Evolutionary conservation across 371 early-diverging fungal genomes (phyloP).

Genomic region (Coemansia sp.): DNA sequence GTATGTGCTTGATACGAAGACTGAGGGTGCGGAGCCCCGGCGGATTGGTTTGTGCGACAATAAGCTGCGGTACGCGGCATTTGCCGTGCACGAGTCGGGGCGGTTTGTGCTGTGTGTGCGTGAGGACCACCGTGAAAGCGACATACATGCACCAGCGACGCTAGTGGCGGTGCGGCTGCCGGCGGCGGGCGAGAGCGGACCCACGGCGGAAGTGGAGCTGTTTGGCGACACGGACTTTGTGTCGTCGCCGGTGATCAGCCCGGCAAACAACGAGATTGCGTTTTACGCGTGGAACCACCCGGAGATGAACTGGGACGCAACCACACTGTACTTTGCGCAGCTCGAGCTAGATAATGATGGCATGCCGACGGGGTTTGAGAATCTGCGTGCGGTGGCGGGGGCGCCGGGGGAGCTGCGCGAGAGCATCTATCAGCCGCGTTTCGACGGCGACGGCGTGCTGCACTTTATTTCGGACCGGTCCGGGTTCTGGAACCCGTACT

Average conservation of each 20-base stretch:
- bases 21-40: slow-evolving; percentile 29
- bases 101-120: slow-evolving; percentile 63
- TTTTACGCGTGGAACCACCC: slow-evolving; percentile 73
- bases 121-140: slow-evolving; percentile 65
- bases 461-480: slow-evolving; percentile 69
- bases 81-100: slow-evolving; percentile 57
- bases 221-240: slow-evolving; percentile 68
- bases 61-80: slow-evolving; percentile 64
- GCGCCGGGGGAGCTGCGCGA: slow-evolving; percentile 48
- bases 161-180: slow-evolving; percentile 59
- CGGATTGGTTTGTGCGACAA: slow-evolving; percentile 55
- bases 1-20: slow-evolving; percentile 54
- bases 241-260: slow-evolving; percentile 59
- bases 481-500: slow-evolving; percentile 73
- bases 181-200: slow-evolving; percentile 15
- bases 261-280: slow-evolving; percentile 51
- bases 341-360: slow-evolving; percentile 29
- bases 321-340: slow-evolving; percentile 57
- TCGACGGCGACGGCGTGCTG: slow-evolving; percentile 58
- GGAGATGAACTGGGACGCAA: slow-evolving; percentile 79
- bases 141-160: slow-evolving; percentile 61
- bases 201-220: slow-evolving; percentile 52
- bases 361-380: slow-evolving; percentile 13
- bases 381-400: slow-evolving; percentile 53
- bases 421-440: slow-evolving; percentile 68